Evolutionary conservation across 2,329 filamentous ascomycete genomes (phyloP), one percentile per base, ranked within the genome.

Genomic region (Blastomyces emzantsi): DNA sequence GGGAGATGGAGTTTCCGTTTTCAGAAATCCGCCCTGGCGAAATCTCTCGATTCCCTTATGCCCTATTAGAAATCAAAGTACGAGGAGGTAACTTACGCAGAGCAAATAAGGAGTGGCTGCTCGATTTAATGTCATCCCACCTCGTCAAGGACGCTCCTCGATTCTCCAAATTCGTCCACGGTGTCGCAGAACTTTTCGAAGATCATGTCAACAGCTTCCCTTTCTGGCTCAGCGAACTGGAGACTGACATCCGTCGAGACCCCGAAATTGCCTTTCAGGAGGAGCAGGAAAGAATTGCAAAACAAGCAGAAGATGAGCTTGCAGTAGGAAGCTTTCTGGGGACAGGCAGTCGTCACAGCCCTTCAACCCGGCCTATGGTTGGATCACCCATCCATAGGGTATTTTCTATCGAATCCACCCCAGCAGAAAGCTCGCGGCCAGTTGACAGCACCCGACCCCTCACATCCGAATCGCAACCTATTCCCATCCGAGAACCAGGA

Each of bases 121-220:
- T 92, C 69, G 94, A 99, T 69, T 79, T 99, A 69, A 97, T 96
- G 85, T 83, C 85, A 61, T 97, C 92, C 5, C 93, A 99, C 75
- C 83, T 99, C 4, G 90, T 99, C 67, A 92, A 96, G 73, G 87
- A 92, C 56, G 87, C 90, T 0, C 90, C 92, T 1, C 86, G 89
- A 60, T 99, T 99, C 78, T 97, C 92, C 70, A 99, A 99, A 75
- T 99, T 97, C 70, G 89, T 96, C 2, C 93, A 99, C 71, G 94
- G 94, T 66, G 87, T 95, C 4, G 92, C 93, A 8, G 87, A 88
- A 49, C 82, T 99, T 1, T 97, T 97, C 69, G 94, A 97, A 71
- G 91, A 99, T 75, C 86, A 96, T 72, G 92, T 99, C 75, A 97
- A 97, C 78, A 92, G 86, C 66, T 87, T 97, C 71, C 94, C 94